These are phyloP conservation scores for Termitomyces sp. DNA, from an alignment of 768 basidiomycete species.

Conservation along the genomic window DNA sequence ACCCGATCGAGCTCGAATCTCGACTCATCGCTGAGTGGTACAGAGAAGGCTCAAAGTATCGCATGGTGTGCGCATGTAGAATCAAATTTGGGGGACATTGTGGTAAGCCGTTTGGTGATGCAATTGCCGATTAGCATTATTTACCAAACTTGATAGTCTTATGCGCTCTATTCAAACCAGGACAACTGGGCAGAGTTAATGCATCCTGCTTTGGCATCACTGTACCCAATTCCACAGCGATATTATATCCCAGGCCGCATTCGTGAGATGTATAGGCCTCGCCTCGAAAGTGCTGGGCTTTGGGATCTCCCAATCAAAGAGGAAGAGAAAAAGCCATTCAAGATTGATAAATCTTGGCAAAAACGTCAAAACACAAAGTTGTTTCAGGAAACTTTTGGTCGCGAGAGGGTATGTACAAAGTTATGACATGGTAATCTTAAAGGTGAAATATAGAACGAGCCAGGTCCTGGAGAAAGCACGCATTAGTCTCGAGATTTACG, in stretches of 20 bases:
- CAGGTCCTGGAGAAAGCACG: conserved; percentile 63
- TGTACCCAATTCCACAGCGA: conserved; percentile 64
- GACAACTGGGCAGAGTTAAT: conserved; percentile 63
- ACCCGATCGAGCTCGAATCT: conserved; percentile 32
- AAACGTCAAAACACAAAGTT: conserved; percentile 30
- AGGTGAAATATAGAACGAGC: not conserved
- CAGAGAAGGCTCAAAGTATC: conserved; percentile 49
- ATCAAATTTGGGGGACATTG: conserved; percentile 62
- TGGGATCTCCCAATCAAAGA: conserved; percentile 50
- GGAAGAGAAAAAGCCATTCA: conserved; percentile 42
- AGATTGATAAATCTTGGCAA: conserved; percentile 27
- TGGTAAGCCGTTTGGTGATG: conserved; percentile 45
- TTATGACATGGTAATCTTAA: not conserved
- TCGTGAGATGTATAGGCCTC: conserved; percentile 49
- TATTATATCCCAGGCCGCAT: conserved; percentile 72
- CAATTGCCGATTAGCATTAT: too few relatives aligned
- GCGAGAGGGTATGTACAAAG: conserved; percentile 51
- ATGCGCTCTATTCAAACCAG: conserved; percentile 58
- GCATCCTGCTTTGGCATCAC: conserved; percentile 48
- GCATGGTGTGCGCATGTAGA: conserved; percentile 71
- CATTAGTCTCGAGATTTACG: conserved; percentile 53
- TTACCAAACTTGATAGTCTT: conserved; percentile 39
- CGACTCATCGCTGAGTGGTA: conserved; percentile 42
- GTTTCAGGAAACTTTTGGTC: conserved; percentile 57
- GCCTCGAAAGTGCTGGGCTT: conserved; percentile 61